Base-by-base conservation (phyloP, 2,329 filamentous ascomycete species). In the Trichoderma hamatum region DNA sequence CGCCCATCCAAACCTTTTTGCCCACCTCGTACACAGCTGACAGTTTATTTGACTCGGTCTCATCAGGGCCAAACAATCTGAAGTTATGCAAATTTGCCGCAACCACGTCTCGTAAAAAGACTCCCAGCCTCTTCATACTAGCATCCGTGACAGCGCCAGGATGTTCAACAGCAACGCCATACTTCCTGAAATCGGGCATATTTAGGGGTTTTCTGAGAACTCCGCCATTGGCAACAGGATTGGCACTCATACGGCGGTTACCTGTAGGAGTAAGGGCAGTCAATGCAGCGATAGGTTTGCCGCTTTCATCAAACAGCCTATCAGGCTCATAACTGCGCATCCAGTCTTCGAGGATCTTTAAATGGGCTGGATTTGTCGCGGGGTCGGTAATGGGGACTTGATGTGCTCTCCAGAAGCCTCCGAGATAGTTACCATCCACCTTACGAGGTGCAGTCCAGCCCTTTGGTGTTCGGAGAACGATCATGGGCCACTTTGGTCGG, bases 31-130 rank as follows among this genome's bases (percentile, higher is more conserved):
- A 94, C 56, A 94, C 88, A 28, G 85, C 85, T 1, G 82, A 84
- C 2, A 94, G 86, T 80, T 94, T 94, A 81, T 94, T 94, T 26
- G 90, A 93, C 76, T 94, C 89, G 0, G 91, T 94, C 84, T 94
- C 92, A 75, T 94, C 92, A 0, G 92, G 92, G 0, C 91, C 91
- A 73, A 93, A 92, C 6, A 94, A 83, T 54, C 92, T 89, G 84
- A 94, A 94, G 75, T 86, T 90, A 69, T 82, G 83, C 72, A 81
- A 83, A 75, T 94, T 94, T 43, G 81, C 80, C 30, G 83, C 85
- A 30, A 94, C 84, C 56, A 94, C 82, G 69, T 93, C 90, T 36
- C 87, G 85, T 58, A 94, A 80, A 79, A 90, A 92, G 1, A 78
- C 80, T 16, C 88, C 87, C 80, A 93, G 90, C 75, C 90, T 91